These are phyloP conservation scores for Neopestalotiopsis rosae DNA, from an alignment of 2,329 filamentous ascomycete species.

Conservation along the genomic window DNA sequence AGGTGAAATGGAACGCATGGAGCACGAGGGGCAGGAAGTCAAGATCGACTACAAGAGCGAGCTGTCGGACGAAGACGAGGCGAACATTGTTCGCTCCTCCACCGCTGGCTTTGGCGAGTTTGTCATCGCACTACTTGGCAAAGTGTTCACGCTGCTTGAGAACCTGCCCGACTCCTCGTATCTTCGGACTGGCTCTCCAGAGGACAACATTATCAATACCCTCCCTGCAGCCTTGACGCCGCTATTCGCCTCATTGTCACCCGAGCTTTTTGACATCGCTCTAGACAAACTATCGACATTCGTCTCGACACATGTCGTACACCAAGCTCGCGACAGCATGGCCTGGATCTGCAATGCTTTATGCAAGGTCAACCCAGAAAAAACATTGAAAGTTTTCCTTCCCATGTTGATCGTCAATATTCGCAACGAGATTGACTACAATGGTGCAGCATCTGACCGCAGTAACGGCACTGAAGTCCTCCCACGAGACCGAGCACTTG, in stretches of 20 bases:
- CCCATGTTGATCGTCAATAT: conserved; percentile 92
- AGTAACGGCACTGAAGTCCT: conserved; percentile 94
- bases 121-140: conserved; percentile 85
- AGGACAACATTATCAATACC: conserved; percentile 97
- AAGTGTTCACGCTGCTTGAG: conserved; percentile 93
- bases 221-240: conserved; percentile 90
- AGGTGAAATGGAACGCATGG: conserved; percentile 91
- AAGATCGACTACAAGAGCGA: conserved; percentile 85
- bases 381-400: conserved; percentile 87
- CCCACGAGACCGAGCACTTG: conserved; percentile 87
- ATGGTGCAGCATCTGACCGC: conserved; percentile 91
- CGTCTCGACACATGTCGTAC: conserved; percentile 91
- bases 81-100: conserved; percentile 86
- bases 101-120: conserved; percentile 95
- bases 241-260: conserved; percentile 86
- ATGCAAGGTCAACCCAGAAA: conserved; percentile 94
- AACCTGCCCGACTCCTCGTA: conserved; percentile 92
- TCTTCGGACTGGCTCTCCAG: conserved; percentile 87
- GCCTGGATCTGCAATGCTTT: conserved; percentile 97
- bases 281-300: conserved; percentile 92
- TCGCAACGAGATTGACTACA: conserved; percentile 95
- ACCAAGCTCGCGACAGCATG: conserved; percentile 96
- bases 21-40: conserved; percentile 82
- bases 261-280: conserved; percentile 90
- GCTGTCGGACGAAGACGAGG: conserved; percentile 84